These are phyloP conservation scores for Sarocladiaceae sp. DNA, from an alignment of 2,329 filamentous ascomycete species.

Conservation along the genomic window DNA sequence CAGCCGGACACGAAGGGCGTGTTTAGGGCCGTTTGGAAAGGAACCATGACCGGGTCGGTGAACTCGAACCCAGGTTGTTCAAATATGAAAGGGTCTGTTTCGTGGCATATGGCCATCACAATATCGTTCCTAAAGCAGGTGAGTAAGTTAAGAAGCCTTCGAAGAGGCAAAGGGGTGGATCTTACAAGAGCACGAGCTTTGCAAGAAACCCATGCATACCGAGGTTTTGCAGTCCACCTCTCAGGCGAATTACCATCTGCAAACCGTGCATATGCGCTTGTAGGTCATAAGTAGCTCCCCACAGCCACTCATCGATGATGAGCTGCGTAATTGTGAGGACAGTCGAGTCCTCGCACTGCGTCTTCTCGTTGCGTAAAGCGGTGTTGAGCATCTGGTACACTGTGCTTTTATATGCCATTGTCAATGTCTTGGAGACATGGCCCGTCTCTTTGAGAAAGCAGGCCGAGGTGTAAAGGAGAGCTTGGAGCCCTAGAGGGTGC, in stretches of 20 bases:
- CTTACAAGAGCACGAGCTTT: conserved; percentile 44
- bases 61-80: conserved; percentile 35
- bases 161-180: not conserved
- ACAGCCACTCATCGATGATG: conserved; percentile 48
- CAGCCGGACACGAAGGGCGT: conserved; percentile 39
- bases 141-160: not conserved
- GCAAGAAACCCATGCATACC: conserved; percentile 40
- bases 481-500: conserved; percentile 41
- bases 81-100: conserved; percentile 35
- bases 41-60: conserved; percentile 28
- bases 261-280: conserved; percentile 40
- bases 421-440: conserved; percentile 35
- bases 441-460: conserved; percentile 46
- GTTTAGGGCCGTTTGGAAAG: conserved; percentile 38
- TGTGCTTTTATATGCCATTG: conserved; percentile 35
- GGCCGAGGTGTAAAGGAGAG: conserved; percentile 43
- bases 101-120: conserved; percentile 41
- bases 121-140: conserved; percentile 37
- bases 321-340: conserved; percentile 43
- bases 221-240: conserved; percentile 39
- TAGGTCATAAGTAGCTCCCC: conserved; percentile 39
- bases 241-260: conserved; percentile 38
- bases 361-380: conserved; percentile 30
- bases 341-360: conserved; percentile 36
- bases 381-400: conserved; percentile 41